Evolutionary conservation across 148 eudicot genomes (phyloP), one percentile per base, ranked within the genome.

Genomic region (Bassia scoparia): DNA sequence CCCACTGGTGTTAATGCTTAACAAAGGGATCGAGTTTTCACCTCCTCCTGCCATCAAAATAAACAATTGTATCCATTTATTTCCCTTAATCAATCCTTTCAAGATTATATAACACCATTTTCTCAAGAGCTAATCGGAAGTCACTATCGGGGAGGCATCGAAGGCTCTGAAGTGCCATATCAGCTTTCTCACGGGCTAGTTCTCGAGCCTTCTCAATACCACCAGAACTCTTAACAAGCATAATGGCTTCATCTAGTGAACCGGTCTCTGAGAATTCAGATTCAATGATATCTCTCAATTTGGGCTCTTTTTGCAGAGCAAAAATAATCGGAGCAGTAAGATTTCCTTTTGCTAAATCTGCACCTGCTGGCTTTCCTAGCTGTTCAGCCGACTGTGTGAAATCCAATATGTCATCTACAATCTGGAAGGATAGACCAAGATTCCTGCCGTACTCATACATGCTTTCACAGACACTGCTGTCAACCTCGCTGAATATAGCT

Each of bases 371-470:
- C 82, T 93, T 93, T 2, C 98, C 98, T 54, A 93, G 84, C 81
- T 93, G 98, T 80, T 90, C 84, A 0, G 96, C 91, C 2, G 98
- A 88, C 73, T 93, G 98, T 4, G 96, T 93, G 74, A 93, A 93
- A 74, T 93, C 98, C 77, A 93, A 71, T 70, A 93, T 86, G 84
- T 93, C 98, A 20, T 93, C 98, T 0, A 93, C 98, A n/a, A 93
- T 84, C 78, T 93, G 98, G 81, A 90, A 93, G 33, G 98, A 93
- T 3, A 93, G 85, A 35, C 98, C 98, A 21, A 93, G 91, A 68
- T 93, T 93, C 77, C 85, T 90, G 44, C 98, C 98, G 53, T 88
- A 93, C 20, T 88, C 88, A 58, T 85, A 93, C 98, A 93, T 93
- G 54, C 85, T 79, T 58, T 90, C 90, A 54, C 87, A 73, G 20